phyloP scores from a whole-genome alignment of 345 rosid genomes.

The Melaleuca quinquenervia region DNA sequence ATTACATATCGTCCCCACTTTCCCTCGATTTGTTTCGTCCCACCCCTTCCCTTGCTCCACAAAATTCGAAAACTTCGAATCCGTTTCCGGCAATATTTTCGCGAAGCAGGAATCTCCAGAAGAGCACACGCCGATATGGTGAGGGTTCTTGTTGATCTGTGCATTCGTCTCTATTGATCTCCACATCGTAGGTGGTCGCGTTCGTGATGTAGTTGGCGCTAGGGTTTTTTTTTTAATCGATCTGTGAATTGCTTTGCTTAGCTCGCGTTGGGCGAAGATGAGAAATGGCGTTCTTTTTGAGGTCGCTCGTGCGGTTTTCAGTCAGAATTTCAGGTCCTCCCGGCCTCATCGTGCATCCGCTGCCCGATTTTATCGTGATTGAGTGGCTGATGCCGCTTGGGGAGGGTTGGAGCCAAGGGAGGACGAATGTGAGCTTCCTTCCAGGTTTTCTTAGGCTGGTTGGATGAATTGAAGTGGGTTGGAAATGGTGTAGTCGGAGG shows the following conservation, averaged over 20 bases:
- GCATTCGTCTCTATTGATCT: neutral
- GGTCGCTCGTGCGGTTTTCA: neutral
- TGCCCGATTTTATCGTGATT: neutral
- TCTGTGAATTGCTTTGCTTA: neutral
- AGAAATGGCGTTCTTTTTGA: neutral
- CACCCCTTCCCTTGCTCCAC: neutral
- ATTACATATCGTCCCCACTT: neutral
- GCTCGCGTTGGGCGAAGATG: neutral
- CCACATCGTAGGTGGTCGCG: neutral
- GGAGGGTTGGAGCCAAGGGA: neutral
- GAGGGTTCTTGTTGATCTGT: neutral
- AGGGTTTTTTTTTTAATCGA: neutral
- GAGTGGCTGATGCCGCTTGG: neutral
- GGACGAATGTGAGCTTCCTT: neutral
- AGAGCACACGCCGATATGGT: neutral
- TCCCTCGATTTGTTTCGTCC: neutral
- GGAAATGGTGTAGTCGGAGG: neutral
- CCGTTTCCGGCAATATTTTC: neutral
- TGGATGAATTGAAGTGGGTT: neutral
- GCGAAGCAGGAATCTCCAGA: neutral
- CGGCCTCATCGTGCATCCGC: neutral
- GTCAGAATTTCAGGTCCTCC: neutral
- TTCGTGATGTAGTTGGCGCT: neutral
- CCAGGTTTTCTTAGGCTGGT: neutral
- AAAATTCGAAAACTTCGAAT: neutral